Evolutionary conservation across 2,329 filamentous ascomycete genomes (phyloP), one percentile per base, ranked within the genome.

Genomic region (Metarhizium humberi): DNA sequence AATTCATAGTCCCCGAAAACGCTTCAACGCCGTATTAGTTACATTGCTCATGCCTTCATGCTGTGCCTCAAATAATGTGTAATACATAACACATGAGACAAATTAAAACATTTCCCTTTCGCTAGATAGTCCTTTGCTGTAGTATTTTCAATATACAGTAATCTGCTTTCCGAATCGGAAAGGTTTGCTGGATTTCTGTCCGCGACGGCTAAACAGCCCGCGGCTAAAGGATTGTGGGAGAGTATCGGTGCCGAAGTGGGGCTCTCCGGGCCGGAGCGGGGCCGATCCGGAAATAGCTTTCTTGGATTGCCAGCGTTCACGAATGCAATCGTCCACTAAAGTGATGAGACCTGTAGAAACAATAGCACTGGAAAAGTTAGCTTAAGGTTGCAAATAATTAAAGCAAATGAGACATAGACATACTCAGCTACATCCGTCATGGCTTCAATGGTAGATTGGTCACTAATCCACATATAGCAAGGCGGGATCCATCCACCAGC

Each of bases 401-500:
- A 6, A 14, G 25, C 34, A 18, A 54, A 50, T 54, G 40, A 53
- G 56, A 46, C 47, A 16, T 36, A 34, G 49, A 77, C 78, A 75
- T 83, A 95, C 90, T 96, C 92, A 59, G 90, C 89, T 65, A 95
- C 83, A 68, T 96, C 92, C 51, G 87, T 87, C 67, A 82, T 75
- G 61, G 81, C 84, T 36, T 80, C 75, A 61, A 94, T 77, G 57
- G 94, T 78, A 16, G 76, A 78, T 57, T 82, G 73, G 69, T 96
- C 90, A 63, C 82, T 89, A 67, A 97, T 90, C 84, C 90, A 92
- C 84, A 97, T 86, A 63, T 88, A 89, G 68, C 88, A 95, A 5
- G 90, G 91, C 55, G 90, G 88, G 29, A 97, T 79, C 91, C 92
- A 97, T 55, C 89, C 90, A 52, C 92, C 92, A 60, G 88, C 89